Conservation (phyloP, 2,329 filamentous ascomycete genomes). For the Phialocephala subalpina region DNA sequence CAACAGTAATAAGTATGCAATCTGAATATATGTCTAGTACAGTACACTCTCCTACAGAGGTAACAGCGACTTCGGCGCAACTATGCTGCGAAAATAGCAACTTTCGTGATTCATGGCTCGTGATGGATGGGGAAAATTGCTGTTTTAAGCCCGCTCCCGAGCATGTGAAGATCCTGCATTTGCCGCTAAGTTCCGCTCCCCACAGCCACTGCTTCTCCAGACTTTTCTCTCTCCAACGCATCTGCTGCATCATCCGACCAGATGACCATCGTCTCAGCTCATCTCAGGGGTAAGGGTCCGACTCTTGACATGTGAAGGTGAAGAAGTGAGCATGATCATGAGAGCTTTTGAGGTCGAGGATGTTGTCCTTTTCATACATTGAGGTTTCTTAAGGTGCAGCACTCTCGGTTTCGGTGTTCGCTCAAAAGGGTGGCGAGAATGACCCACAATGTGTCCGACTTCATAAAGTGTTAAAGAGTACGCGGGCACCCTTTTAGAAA, state of each 20-base stretch:
- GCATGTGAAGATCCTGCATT: slow-evolving; percentile 20
- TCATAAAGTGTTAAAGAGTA: not conserved
- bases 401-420: slow-evolving; percentile 17
- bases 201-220: slow-evolving; percentile 27
- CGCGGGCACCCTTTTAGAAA: not conserved
- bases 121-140: slow-evolving; percentile 18
- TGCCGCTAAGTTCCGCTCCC: slow-evolving; percentile 9
- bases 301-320: slow-evolving; percentile 28
- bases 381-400: not conserved
- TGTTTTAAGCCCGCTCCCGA: not conserved
- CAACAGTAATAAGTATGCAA: too few species aligned
- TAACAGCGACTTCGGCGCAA: slow-evolving; percentile 11
- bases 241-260: slow-evolving; percentile 24
- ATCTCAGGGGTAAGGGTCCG: slow-evolving; percentile 12
- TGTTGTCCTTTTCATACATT: slow-evolving; percentile 9
- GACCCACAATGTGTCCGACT: not conserved
- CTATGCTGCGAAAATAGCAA: slow-evolving; percentile 9
- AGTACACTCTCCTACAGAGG: not conserved
- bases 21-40: too few species aligned
- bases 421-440: slow-evolving; percentile 20
- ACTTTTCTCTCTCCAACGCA: slow-evolving; percentile 12
- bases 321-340: slow-evolving; percentile 18
- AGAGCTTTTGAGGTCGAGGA: slow-evolving; percentile 1
- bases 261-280: slow-evolving; percentile 22
- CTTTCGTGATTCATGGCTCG: slow-evolving; percentile 9